A percentile compares a stretch with the other conserved stretches of the same genome.
These are phyloP conservation scores for Paracorniculantispora psalliotae DNA, from an alignment of 2,329 filamentous ascomycete species.

Conservation along the genomic window DNA sequence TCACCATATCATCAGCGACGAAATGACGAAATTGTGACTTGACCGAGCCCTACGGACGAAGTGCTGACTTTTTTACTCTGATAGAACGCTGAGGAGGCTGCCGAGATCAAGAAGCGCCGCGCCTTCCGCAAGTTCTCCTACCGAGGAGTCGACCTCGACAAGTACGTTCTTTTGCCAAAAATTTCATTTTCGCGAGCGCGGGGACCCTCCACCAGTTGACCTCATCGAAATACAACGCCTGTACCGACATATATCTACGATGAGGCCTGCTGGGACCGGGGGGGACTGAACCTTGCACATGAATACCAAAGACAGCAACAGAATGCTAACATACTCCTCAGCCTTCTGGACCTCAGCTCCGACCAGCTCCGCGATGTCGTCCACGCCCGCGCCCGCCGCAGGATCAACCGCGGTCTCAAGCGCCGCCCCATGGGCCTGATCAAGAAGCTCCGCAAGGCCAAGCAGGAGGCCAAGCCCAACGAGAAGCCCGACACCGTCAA, in stretches of 20 bases:
- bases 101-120: slow-evolving; percentile 99
- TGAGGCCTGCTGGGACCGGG: neutral
- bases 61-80: slow-evolving; percentile 26
- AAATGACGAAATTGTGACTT: neutral
- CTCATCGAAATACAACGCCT: neutral
- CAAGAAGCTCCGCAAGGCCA: slow-evolving; percentile 99
- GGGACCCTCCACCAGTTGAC: neutral
- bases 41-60: slow-evolving; percentile 7
- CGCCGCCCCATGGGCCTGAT: slow-evolving; percentile 99
- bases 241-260: neutral
- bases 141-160: slow-evolving; percentile 98
- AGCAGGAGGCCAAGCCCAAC: slow-evolving; percentile 98
- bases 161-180: slow-evolving; percentile 82
- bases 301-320: neutral
- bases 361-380: slow-evolving; percentile 99
- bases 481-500: slow-evolving; percentile 99
- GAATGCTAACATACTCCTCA: slow-evolving; percentile 35
- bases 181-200: neutral
- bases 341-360: slow-evolving; percentile 96
- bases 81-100: slow-evolving; percentile 95
- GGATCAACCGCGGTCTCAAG: slow-evolving; percentile 99
- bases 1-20: neutral
- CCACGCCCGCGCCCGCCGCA: slow-evolving; percentile 94
- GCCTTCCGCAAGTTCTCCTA: slow-evolving; percentile 99
- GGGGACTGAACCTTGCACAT: neutral